Evolutionary conservation across 345 rosid genomes (phyloP).

Genomic region (Eucalyptus regnans): DNA sequence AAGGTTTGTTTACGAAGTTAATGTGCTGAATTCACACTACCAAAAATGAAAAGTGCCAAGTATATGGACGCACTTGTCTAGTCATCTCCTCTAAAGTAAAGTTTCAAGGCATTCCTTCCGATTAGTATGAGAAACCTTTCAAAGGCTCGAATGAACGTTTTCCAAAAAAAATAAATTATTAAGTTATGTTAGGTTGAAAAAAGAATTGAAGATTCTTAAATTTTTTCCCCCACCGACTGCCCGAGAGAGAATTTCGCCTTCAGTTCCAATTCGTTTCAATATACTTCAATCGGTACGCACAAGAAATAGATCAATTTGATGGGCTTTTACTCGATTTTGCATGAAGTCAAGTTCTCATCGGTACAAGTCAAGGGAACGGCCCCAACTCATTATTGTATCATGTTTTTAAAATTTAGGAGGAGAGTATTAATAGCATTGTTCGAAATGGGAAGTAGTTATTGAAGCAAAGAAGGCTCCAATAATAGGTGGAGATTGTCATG

Average conservation of each 20-base stretch:
- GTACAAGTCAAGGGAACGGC: neutral
- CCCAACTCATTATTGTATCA: neutral
- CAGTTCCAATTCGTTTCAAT: neutral
- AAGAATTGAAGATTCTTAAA: neutral
- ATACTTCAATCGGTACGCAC: neutral
- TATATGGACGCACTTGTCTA: neutral
- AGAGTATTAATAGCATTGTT: neutral
- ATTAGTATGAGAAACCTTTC: neutral
- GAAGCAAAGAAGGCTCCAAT: neutral
- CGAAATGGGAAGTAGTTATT: neutral
- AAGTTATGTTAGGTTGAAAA: neutral
- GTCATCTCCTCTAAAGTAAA: neutral
- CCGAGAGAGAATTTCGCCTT: neutral
- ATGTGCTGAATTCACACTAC: neutral
- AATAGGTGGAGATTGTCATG: neutral
- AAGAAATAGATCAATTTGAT: neutral
- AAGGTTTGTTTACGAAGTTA: neutral
- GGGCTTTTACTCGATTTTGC: neutral
- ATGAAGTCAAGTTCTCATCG: too few relatives aligned
- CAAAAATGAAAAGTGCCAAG: neutral
- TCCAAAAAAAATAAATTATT: too few relatives aligned
- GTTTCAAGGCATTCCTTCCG: neutral
- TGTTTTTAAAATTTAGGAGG: neutral
- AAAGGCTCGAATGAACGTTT: neutral
- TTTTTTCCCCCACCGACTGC: fast-evolving